Evolutionary conservation across 2,329 filamentous ascomycete genomes (phyloP), one percentile per base, ranked within the genome.

Genomic region (Epichloe scottii): DNA sequence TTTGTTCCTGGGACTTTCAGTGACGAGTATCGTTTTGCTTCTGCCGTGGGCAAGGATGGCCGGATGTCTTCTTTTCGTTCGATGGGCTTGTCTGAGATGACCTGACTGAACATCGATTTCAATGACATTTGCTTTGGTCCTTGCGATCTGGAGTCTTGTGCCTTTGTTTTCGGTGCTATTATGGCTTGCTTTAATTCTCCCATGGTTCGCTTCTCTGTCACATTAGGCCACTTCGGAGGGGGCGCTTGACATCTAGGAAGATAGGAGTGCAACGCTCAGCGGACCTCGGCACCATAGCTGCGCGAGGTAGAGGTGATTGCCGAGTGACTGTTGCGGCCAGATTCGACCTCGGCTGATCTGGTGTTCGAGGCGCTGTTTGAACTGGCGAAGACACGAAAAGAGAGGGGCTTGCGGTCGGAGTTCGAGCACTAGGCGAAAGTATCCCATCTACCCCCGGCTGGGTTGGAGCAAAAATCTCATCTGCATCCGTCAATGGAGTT

Each of bases 101-200:
- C 26, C 21, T 40, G 23, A 12, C 19, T 19, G 6, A 41, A 17
- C 39, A 41, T 48, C 4, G 44, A 42, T 23, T 50, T 47, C 43
- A 44, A 17, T n/a, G 48, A 21, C 26, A 21, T 15, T 17, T 39
- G 48, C 40, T 48, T 50, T 14, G 38, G 5, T 15, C 14, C n/a
- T 7, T 15, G 33, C 8, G 48, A 4, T 23, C 14, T 39, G n/a
- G 19, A 5, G 21, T 41, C 50, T 30, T 49, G 43, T 17, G 21
- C 23, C 15, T 38, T 49, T 11, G 10, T 11, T n/a, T 34, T 26
- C n/a, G 52, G 52, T n/a, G 47, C 47, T 41, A 48, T 50, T 7
- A 54, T 38, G 8, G 52, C 52, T 26, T 52, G 46, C 39, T 52
- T 54, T 34, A 54, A 19, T 3, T 54, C 50, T 23, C 50, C 43